Percentiles rank a stretch among this genome's conserved stretches.
These are phyloP conservation scores for Penicillium sp. DNA, from an alignment of 2,329 filamentous ascomycete species.

Conservation along the genomic window DNA sequence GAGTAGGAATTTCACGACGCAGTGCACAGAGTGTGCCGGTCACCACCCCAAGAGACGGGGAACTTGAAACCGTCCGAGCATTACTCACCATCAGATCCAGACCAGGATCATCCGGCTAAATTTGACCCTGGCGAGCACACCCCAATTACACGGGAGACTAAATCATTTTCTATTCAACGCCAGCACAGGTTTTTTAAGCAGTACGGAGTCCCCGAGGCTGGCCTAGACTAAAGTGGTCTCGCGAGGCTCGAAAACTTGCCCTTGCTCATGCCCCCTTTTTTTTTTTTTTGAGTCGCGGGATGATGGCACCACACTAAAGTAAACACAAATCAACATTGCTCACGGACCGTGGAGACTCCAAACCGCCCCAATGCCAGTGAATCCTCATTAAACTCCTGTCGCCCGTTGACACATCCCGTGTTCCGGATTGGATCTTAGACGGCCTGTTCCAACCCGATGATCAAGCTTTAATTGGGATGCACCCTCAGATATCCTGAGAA, in stretches of 20 bases:
- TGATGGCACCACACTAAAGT: not conserved
- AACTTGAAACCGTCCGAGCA: not conserved
- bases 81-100: not conserved
- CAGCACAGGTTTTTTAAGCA: too few relatives aligned
- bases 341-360: not conserved
- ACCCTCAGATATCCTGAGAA: not conserved
- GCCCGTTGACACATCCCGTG: not conserved
- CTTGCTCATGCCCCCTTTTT: slow-evolving; percentile 17
- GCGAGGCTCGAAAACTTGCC: not conserved
- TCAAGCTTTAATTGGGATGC: slow-evolving; percentile 7
- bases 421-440: not conserved
- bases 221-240: too few relatives aligned
- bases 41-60: not conserved
- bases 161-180: too few relatives aligned
- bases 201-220: too few relatives aligned
- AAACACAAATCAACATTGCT: not conserved
- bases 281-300: slow-evolving; percentile 7
- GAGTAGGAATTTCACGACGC: not conserved
- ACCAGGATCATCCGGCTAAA: slow-evolving; percentile 6
- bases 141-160: not conserved
- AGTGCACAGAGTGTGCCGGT: not conserved
- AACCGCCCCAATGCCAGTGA: slow-evolving; percentile 1
- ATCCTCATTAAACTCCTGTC: slow-evolving; percentile 9
- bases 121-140: not conserved
- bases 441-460: too few relatives aligned